Evolutionary conservation across 305 asterid genomes (phyloP), one percentile per base, ranked within the genome.

Genomic region (Withania somnifera): DNA sequence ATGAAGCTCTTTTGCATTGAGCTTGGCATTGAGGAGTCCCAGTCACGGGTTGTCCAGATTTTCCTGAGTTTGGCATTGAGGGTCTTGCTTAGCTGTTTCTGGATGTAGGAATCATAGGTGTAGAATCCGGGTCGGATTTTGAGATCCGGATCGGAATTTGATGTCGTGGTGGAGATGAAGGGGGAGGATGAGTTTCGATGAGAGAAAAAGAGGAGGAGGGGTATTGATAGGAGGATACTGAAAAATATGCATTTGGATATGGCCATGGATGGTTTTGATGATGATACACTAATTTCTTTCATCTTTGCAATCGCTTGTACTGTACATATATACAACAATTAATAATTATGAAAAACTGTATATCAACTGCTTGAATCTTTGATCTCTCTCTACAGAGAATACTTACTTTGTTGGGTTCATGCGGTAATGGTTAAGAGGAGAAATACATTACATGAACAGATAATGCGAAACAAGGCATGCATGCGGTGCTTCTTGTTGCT

Each of bases 41-140:
- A 93, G 42, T 93, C 98, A 0, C 95, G 94, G 83, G 97, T 93
- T 5, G 76, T 87, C 97, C 97, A 93, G 64, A 91, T 53, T 34
- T 87, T n/a, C 5, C 97, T 83, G 36, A 93, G 94, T 67, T 88
- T 87, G 1, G 94, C 91, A 84, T 93, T 87, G 45, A 91, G 94
- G 20, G 97, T 93, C 84, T 93, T 93, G 87, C 90, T 89, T 24
- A 93, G 91, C 86, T 93, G 98, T 67, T 82, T 90, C 61, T 89
- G 82, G 78, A 93, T 85, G 86, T 93, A 92, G 56, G 85, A 15
- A 1, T 92, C 93, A 86, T 93, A 93, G 63, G 95, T 81, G 7
- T 87, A 15, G 88, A 87, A 93, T 2, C 97, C 97, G 79, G 93
- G 91, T 50, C 98, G 93, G 82, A 93, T 91, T 88, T 83, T 88